Conservation (phyloP, 192 early-diverging fungal species). For the Phycomyces blakesleeanus region DNA sequence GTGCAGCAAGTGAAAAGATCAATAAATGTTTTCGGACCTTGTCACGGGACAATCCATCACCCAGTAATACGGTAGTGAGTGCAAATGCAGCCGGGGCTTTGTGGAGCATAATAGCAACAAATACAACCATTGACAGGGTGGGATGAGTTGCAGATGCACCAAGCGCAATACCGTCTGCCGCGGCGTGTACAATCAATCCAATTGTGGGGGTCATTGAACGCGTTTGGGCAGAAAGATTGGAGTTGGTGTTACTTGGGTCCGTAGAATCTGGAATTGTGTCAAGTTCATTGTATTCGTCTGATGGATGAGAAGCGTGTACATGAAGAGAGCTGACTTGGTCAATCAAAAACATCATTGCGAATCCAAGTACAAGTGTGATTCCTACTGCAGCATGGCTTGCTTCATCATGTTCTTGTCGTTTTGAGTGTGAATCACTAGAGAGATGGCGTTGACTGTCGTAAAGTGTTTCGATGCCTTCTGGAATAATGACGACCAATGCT, state of each 20-base stretch:
- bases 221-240: background rate
- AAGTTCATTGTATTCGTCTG: background rate
- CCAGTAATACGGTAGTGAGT: constrained; percentile 77
- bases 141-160: constrained; percentile 77
- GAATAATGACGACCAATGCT: constrained; percentile 88
- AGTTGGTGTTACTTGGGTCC: background rate
- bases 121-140: constrained; percentile 72
- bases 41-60: constrained; percentile 61
- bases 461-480: constrained; percentile 92
- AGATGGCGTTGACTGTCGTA: constrained; percentile 29
- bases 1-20: constrained; percentile 81
- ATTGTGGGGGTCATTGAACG: constrained; percentile 57
- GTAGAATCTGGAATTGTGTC: constrained; percentile 3
- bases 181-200: constrained; percentile 93
- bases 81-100: constrained; percentile 95
- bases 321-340: constrained; percentile 61
- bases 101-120: constrained; percentile 93
- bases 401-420: constrained; percentile 9
- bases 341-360: constrained; percentile 86
- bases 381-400: constrained; percentile 67
- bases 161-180: constrained; percentile 91
- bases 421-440: too few species aligned
- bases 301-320: constrained; percentile 7
- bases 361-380: constrained; percentile 75
- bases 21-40: constrained; percentile 72